phyloP scores from a whole-genome alignment of 2,329 filamentous ascomycete genomes.

The Pseudogymnoascus sp. region DNA sequence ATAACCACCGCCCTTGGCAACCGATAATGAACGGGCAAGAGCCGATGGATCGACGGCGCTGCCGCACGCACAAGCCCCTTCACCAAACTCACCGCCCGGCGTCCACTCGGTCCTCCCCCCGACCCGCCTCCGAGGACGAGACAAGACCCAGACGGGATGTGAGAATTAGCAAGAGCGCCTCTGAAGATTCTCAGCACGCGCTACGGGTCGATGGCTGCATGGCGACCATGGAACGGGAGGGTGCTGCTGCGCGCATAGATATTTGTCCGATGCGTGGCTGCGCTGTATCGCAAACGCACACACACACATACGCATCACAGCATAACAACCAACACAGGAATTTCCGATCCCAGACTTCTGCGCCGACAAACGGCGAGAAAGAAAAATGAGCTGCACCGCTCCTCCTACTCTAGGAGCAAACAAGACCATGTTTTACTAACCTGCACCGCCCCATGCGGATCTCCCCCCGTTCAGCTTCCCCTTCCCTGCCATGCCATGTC shows the following conservation, averaged over 20 bases:
- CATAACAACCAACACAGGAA: background rate
- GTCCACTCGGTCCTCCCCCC: background rate
- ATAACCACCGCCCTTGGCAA: background rate
- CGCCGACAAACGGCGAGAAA: background rate
- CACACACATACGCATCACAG: background rate
- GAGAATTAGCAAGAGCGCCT: background rate
- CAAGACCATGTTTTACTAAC: background rate
- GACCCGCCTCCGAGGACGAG: background rate
- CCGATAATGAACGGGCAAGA: constrained; percentile 7
- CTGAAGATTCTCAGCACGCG: background rate
- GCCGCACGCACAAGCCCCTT: constrained; percentile 2
- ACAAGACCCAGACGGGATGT: background rate
- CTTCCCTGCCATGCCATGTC: background rate
- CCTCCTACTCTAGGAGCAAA: background rate
- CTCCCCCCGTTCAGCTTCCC: background rate
- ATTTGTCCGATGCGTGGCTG: constrained; percentile 1
- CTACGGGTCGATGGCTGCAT: background rate
- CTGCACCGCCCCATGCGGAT: background rate
- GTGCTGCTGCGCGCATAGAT: background rate
- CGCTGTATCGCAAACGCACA: background rate
- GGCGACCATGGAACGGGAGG: background rate
- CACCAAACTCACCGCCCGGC: background rate
- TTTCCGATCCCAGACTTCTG: background rate
- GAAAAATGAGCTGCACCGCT: background rate
- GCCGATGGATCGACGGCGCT: constrained; percentile 5